Conservation (phyloP, 176 grass and related monocot species). For the Typha latifolia region DNA sequence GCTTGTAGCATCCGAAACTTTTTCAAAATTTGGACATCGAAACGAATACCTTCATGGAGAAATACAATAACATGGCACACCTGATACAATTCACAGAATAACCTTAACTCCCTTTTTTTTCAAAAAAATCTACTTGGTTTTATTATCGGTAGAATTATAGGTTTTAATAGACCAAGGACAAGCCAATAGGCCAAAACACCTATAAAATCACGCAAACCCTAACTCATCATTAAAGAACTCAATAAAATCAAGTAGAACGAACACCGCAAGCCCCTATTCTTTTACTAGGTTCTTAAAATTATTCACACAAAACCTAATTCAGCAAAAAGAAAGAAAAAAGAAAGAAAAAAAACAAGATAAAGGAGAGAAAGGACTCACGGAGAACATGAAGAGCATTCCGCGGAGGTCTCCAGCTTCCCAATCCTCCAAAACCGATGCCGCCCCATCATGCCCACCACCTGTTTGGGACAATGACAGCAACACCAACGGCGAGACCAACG, state of each 20-base stretch:
- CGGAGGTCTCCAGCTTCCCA: constrained; percentile 32
- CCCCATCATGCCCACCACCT: not conserved
- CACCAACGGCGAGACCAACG: constrained; percentile 18
- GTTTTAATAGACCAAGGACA: too few species aligned
- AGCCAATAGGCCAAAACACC: too few species aligned
- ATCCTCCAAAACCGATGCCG: constrained; percentile 19
- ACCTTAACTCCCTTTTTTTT: not conserved
- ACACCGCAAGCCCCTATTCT: not conserved
- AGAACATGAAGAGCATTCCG: constrained; percentile 84
- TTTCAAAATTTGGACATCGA: constrained; percentile 61
- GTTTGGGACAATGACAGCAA: constrained; percentile 6
- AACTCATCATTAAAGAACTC: too few species aligned
- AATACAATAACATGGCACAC: constrained; percentile 92
- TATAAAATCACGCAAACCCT: too few species aligned
- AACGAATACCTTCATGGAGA: constrained; percentile 64
- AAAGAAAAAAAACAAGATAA: not conserved
- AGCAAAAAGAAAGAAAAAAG: not conserved
- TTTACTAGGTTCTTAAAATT: too few species aligned
- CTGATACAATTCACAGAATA: constrained; percentile 22
- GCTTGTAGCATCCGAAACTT: constrained; percentile 72
- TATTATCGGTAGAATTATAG: too few species aligned
- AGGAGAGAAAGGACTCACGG: constrained; percentile 34
- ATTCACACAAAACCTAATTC: not conserved
- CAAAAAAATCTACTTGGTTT: not conserved
- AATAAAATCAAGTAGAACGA: constrained; percentile 17